Evolutionary conservation across 345 rosid species (phyloP), one percentile per base, ranked within the genome.

Genomic region (Fremontodendron californicum): DNA sequence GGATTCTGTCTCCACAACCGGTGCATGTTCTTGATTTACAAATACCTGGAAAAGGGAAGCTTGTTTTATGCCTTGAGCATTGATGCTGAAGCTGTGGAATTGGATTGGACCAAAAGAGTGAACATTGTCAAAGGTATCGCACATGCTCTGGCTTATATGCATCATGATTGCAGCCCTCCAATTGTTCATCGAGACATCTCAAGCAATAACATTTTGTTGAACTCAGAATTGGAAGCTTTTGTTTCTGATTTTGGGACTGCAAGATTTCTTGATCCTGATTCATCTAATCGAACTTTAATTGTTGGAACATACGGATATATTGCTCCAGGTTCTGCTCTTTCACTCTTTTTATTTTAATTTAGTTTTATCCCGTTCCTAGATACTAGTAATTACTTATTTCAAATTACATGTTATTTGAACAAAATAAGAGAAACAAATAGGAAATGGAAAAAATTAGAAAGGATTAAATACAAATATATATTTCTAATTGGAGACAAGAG

Each of bases 211-310:
- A 9, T 80, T 49, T 35, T 69, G 31, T 7, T 69, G 21, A 70
- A 80, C 39, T 75, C 76, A 0, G 57, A 70, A 25, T 40, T 23
- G 18, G 64, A 75, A 15, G 51, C 82, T 46, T 75, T 48, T n/a
- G 65, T 80, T 45, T 66, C 75, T 1, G 79, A 80, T n/a, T 79
- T 79, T 23, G 82, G 82, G 18, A 73, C 45, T 0, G 81, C 81
- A 2, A 79, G 58, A 45, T 37, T 79, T 60, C 18, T 68, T 5
- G 33, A 75, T 58, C 70, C 79, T 0, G 39, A 60, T 5, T 79
- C 78, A 33, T 79, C 78, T 0, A 66, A 79, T 70, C 13, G 6
- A 19, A 69, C 75, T 19, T 0, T 51, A 39, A 6, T 49, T 6
- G 79, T 21, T 5, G 76, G 76, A 37, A 60, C 79, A 9, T 25